Percentiles rank a stretch among this genome's conserved stretches.
Evolutionary conservation across 2,329 filamentous ascomycete genomes (phyloP).

Genomic region (Fusarium chaquense): DNA sequence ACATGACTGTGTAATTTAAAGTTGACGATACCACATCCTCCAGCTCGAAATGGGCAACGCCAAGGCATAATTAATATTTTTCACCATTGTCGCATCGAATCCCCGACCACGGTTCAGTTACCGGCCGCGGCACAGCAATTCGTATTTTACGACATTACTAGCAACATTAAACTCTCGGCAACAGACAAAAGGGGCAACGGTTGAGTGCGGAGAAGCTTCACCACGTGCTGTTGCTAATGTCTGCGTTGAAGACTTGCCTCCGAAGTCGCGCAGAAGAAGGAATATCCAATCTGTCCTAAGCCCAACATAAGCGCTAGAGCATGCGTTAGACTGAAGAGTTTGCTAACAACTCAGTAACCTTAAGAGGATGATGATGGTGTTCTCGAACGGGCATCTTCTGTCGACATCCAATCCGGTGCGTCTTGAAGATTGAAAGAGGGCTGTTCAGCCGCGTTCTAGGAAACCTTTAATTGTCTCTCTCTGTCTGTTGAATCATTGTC

Average conservation of each 20-base stretch:
- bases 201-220: constrained; percentile 29
- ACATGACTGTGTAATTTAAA: constrained; percentile 18
- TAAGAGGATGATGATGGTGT: constrained; percentile 1
- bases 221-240: constrained; percentile 20
- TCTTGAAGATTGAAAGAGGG: background rate
- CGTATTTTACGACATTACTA: background rate
- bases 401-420: constrained; percentile 11
- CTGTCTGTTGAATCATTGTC: constrained; percentile 27
- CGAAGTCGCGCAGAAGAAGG: constrained; percentile 12
- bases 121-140: constrained; percentile 18
- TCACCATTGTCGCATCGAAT: constrained; percentile 3
- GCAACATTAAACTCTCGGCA: constrained; percentile 15
- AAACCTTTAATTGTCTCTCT: background rate
- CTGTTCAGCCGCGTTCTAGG: constrained; percentile 17
- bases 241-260: constrained; percentile 8
- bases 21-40: constrained; percentile 1
- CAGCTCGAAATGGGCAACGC: background rate
- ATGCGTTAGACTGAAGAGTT: background rate
- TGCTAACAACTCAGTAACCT: constrained; percentile 1
- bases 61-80: constrained; percentile 10
- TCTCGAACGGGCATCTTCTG: constrained; percentile 15
- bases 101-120: constrained; percentile 27
- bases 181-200: constrained; percentile 6
- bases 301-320: constrained; percentile 29
- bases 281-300: background rate